phyloP scores from a whole-genome alignment of 1,284 basidiomycete genomes.

The Trichosporon sp. region DNA sequence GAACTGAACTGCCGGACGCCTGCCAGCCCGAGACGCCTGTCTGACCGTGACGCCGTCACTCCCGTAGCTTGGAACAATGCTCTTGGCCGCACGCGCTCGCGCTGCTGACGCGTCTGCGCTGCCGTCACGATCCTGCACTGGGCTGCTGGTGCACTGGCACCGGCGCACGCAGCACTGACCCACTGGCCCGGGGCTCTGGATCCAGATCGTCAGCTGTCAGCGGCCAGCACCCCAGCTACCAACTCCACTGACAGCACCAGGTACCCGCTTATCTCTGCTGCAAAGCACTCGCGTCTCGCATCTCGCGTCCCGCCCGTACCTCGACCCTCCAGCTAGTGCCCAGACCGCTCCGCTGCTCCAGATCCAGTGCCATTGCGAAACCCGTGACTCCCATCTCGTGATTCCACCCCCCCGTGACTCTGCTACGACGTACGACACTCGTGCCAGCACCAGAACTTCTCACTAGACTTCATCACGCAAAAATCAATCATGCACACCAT shows the following conservation, averaged over 20 bases:
- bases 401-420: neutral
- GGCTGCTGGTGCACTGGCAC: too few species aligned
- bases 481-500: conserved; percentile 9
- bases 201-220: too few species aligned
- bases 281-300: neutral
- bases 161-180: too few species aligned
- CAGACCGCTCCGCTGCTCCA: neutral
- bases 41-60: too few species aligned
- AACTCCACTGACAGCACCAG: neutral
- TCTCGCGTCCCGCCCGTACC: neutral
- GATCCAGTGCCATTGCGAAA: neutral
- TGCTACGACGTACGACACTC: neutral
- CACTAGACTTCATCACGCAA: conserved; percentile 20
- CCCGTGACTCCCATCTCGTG: neutral
- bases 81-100: too few species aligned
- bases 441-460: conserved; percentile 4
- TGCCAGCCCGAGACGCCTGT: too few species aligned
- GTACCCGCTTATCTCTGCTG: neutral
- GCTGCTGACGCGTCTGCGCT: too few species aligned
- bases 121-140: too few species aligned
- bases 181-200: too few species aligned
- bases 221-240: too few species aligned
- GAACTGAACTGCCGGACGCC: too few species aligned
- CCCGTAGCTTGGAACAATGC: too few species aligned
- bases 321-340: neutral